These are phyloP conservation scores for Sclerotinia minor DNA, from an alignment of 2,329 filamentous ascomycete species.

Conservation along the genomic window DNA sequence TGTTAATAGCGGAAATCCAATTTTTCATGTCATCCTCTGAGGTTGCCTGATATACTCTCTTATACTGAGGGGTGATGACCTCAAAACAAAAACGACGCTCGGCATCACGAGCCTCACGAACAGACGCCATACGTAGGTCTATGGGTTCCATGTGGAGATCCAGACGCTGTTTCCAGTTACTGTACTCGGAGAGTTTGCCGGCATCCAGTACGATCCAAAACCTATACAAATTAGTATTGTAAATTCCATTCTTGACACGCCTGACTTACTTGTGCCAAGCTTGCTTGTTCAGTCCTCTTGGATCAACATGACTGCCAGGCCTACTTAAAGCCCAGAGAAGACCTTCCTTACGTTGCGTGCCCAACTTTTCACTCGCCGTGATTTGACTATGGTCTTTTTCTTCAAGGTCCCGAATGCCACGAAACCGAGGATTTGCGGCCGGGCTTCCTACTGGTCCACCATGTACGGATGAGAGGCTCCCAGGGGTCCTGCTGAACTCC, in stretches of 20 bases:
- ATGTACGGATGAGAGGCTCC: slow-evolving; percentile 49
- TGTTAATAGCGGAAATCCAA: slow-evolving; percentile 97
- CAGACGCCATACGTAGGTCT: slow-evolving; percentile 93
- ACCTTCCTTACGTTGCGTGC: slow-evolving; percentile 84
- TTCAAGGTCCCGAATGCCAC: slow-evolving; percentile 88
- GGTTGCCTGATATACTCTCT: slow-evolving; percentile 94
- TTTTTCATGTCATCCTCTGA: slow-evolving; percentile 97
- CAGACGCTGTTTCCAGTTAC: slow-evolving; percentile 97
- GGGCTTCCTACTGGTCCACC: slow-evolving; percentile 50
- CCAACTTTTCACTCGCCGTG: slow-evolving; percentile 56
- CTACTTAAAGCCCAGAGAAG: slow-evolving; percentile 91
- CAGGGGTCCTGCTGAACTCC: slow-evolving; percentile 55
- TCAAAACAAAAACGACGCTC: slow-evolving; percentile 97
- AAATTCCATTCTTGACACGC: background rate
- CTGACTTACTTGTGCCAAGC: slow-evolving; percentile 92
- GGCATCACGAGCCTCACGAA: slow-evolving; percentile 90
- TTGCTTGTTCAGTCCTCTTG: slow-evolving; percentile 92
- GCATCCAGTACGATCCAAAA: slow-evolving; percentile 99
- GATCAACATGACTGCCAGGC: slow-evolving; percentile 91
- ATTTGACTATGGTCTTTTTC: slow-evolving; percentile 67
- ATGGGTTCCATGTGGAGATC: slow-evolving; percentile 98
- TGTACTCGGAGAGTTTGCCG: slow-evolving; percentile 95
- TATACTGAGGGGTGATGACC: slow-evolving; percentile 94
- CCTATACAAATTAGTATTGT: slow-evolving; percentile 50
- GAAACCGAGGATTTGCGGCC: slow-evolving; percentile 66